phyloP scores from a whole-genome alignment of 306 rosid species.

The Psophocarpus tetragonolobus region DNA sequence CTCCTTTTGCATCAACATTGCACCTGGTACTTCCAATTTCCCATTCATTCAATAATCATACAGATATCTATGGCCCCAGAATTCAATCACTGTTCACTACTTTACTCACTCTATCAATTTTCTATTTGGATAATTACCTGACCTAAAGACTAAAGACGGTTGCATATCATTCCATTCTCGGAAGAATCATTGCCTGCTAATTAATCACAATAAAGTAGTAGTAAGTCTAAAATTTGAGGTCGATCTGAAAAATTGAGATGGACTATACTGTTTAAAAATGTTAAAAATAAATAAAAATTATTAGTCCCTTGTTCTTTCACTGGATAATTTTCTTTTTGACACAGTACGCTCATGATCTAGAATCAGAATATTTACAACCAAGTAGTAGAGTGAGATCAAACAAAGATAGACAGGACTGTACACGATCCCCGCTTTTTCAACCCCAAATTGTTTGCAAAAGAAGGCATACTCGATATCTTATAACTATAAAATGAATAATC shows the following conservation, averaged over 20 bases:
- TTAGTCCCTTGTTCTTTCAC: background rate
- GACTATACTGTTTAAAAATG: background rate
- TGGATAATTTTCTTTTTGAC: background rate
- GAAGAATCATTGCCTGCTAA: slow-evolving; percentile 13
- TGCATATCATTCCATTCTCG: background rate
- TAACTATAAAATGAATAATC: background rate
- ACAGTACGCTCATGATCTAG: background rate
- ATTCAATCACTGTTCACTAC: slow-evolving; percentile 15
- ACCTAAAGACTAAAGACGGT: too few relatives aligned
- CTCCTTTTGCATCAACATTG: slow-evolving; percentile 39
- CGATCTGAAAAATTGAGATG: background rate
- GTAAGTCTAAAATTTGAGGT: too few relatives aligned
- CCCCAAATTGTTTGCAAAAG: background rate
- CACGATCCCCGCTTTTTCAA: background rate
- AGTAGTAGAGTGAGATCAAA: background rate
- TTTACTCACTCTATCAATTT: background rate
- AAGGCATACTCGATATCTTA: background rate
- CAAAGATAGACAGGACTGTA: background rate
- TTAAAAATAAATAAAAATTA: background rate
- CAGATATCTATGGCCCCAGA: slow-evolving; percentile 28
- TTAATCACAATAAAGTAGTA: background rate
- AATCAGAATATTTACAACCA: background rate
- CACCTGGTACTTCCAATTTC: background rate
- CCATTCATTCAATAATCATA: background rate
- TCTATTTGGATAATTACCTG: background rate